Percentiles rank a stretch among this genome's conserved stretches.
Conservation (phyloP, 257 asterid genomes). For the Sherardia arvensis region DNA sequence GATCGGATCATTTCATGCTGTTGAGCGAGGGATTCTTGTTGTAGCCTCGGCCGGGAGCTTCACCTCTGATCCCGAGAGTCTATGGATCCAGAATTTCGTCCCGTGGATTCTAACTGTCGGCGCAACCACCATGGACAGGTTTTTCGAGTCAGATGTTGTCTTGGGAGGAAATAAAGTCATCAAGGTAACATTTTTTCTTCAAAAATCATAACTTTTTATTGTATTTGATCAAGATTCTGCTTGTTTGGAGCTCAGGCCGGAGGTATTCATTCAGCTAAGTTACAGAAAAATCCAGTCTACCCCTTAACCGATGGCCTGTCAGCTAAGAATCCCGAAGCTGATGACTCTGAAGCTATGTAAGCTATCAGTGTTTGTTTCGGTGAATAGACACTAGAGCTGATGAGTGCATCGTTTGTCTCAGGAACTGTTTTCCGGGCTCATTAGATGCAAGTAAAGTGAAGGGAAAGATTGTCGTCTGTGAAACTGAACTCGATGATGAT, state of each 20-base stretch:
- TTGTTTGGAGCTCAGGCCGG: conserved; percentile 42
- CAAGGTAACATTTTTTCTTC: conserved; percentile 33
- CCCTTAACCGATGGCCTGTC: conserved; percentile 51
- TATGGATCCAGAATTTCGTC: conserved; percentile 42
- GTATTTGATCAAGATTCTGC: neutral
- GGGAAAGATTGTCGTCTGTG: conserved; percentile 61
- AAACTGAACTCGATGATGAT: conserved; percentile 11
- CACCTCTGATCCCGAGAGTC: conserved; percentile 19
- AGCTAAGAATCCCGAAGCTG: conserved; percentile 22
- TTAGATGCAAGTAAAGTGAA: conserved; percentile 37
- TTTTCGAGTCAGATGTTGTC: conserved; percentile 40
- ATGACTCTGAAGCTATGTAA: conserved; percentile 35
- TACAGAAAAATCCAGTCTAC: conserved; percentile 39
- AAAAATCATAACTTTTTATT: neutral
- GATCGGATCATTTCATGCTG: conserved; percentile 69
- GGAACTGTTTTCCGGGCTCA: conserved; percentile 45
- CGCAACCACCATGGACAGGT: conserved; percentile 76
- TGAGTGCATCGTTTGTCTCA: conserved; percentile 16
- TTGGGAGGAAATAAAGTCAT: conserved; percentile 45
- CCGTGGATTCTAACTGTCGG: conserved; percentile 92
- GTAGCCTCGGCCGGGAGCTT: conserved; percentile 64
- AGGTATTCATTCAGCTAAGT: conserved; percentile 46
- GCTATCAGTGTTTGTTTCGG: neutral
- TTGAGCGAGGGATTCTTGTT: conserved; percentile 50
- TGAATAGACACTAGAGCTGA: neutral